Percentiles rank a stretch among this genome's conserved stretches.
phyloP scores from a whole-genome alignment of 805 yeast species.

The Scheffersomyces amazonensis region DNA sequence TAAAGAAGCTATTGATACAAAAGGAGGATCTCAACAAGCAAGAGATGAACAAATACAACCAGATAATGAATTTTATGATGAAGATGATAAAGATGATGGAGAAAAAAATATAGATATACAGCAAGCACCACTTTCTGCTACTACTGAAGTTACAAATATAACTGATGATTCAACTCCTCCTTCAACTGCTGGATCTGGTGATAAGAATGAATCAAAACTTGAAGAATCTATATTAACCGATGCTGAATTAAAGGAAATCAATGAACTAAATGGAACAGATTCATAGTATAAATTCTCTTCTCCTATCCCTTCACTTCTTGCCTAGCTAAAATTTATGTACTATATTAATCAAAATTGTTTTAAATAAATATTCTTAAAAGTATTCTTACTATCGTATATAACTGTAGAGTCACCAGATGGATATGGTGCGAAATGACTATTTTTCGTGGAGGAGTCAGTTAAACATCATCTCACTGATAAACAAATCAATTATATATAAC shows the following conservation, averaged over 20 bases:
- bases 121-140: slow-evolving; percentile 2
- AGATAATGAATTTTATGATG: slow-evolving; percentile 76
- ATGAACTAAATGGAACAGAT: slow-evolving; percentile 22
- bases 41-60: slow-evolving; percentile 72
- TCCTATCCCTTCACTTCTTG: too few relatives aligned
- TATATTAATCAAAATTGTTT: too few relatives aligned
- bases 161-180: slow-evolving; percentile 1
- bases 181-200: not conserved
- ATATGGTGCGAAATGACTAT: too few relatives aligned
- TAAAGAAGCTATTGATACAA: slow-evolving; percentile 74
- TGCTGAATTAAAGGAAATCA: slow-evolving; percentile 36
- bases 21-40: slow-evolving; percentile 87
- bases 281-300: not conserved
- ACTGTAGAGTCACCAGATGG: too few relatives aligned
- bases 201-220: not conserved
- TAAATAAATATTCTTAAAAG: too few relatives aligned
- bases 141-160: not conserved
- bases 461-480: too few relatives aligned
- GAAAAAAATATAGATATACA: slow-evolving; percentile 23
- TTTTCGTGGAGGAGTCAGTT: too few relatives aligned
- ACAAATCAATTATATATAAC: too few relatives aligned
- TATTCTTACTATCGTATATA: too few relatives aligned
- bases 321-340: too few relatives aligned
- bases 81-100: slow-evolving; percentile 47
- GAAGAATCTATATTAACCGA: slow-evolving; percentile 22